Base-by-base conservation (phyloP, 1,139 yeast species). In the Spathaspora sp. region DNA sequence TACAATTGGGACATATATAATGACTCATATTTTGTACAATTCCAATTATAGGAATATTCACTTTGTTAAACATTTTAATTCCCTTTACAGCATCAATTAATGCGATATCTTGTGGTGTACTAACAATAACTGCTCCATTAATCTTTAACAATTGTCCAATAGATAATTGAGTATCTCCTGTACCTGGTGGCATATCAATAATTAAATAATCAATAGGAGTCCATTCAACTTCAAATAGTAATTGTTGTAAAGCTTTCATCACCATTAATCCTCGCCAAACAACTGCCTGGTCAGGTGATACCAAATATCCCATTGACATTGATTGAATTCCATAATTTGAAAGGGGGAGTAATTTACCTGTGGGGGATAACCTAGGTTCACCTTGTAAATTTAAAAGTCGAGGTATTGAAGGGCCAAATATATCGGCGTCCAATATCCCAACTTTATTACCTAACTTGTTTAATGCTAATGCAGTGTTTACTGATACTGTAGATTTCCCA, bases 251-350 rank as follows among this genome's bases (percentile, higher is more conserved):
- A 0, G 96, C 96, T 60, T 89, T 89, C 82, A 87, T 89, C 27
- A 89, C 93, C 82, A 89, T 82, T 40, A 88, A 65, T 0, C 96
- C 96, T 50, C 96, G 70, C 96, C 96, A 89, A 0, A 86, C 95
- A 3, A 89, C 78, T 0, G 96, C 89, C 43, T 76, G 76, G 38
- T 74, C 80, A 24, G 87, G 87, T n/a, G 75, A 68, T 1, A 89
- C 79, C 54, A 89, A 67, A 57, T 84, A 88, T 0, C 96, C 96
- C 95, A 89, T 89, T 0, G 95, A 87, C 96, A 89, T 89, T 4
- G 93, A 81, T 54, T 86, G 84, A 1, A 89, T 62, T 0, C 96
- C 96, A 54, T 84, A 87, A 57, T 88, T 89, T n/a, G 75, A 63
- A 55, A 88, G 63, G 0, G 96, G 96, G 0, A 84, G 60, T 6